Percentiles rank a stretch among this genome's conserved stretches.
Conservation (phyloP, 2,329 filamentous ascomycete genomes). For the Hymenoscyphus occultus region DNA sequence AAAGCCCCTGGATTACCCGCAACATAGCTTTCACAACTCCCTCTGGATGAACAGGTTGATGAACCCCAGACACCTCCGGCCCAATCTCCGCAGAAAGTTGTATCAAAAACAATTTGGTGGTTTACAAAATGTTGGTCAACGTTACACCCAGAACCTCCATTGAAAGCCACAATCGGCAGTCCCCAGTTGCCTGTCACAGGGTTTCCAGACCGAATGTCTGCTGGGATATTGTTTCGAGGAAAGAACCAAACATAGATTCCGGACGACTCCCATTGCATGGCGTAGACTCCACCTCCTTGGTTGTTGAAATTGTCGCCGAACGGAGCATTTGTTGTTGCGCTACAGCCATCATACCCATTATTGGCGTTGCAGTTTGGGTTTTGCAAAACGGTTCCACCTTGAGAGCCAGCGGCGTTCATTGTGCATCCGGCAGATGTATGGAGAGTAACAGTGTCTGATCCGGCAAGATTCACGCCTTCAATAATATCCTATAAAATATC, state of each 20-base stretch:
- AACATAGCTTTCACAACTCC: conserved; percentile 27
- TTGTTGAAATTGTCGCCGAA: conserved; percentile 67
- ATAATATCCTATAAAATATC: conserved; percentile 47
- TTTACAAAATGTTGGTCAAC: conserved; percentile 63
- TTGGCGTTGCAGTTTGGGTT: conserved; percentile 45
- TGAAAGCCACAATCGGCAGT: conserved; percentile 63
- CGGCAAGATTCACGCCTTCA: conserved; percentile 64
- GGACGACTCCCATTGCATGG: conserved; percentile 65
- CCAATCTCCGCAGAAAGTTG: conserved; percentile 68
- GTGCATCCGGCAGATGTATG: conserved; percentile 53
- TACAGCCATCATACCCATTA: conserved; percentile 43
- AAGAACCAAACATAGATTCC: conserved; percentile 78
- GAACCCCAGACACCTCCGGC: conserved; percentile 26
- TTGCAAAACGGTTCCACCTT: conserved; percentile 40
- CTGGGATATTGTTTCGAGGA: conserved; percentile 60
- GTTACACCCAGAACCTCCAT: conserved; percentile 60
- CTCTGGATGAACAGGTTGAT: conserved; percentile 18
- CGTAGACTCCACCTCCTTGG: conserved; percentile 65
- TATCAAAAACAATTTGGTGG: conserved; percentile 72
- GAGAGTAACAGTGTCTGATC: conserved; percentile 58
- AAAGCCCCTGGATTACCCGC: conserved; percentile 29
- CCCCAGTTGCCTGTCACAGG: conserved; percentile 69
- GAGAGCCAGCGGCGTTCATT: conserved; percentile 41
- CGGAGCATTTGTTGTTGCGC: conserved; percentile 43
- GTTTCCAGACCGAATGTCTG: conserved; percentile 53